Evolutionary conservation across 805 yeast genomes (phyloP).

Genomic region (Scheffersomyces ergatensis): DNA sequence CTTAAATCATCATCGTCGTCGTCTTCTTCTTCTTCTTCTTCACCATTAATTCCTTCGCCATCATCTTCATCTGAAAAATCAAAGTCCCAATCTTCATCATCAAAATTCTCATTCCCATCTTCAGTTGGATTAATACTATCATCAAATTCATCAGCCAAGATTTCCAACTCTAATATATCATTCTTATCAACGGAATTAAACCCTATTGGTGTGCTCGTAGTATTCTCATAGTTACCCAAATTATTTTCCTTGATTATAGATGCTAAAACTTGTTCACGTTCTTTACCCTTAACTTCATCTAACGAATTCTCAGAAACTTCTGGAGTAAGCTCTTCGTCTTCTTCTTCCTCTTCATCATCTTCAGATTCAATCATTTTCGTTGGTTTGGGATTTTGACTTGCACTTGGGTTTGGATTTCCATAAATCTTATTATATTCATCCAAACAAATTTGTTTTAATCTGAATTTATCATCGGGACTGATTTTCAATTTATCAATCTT

Average conservation of each 20-base stretch:
- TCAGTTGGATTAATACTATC: conserved; percentile 11
- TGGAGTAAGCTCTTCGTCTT: not conserved
- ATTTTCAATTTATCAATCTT: conserved; percentile 25
- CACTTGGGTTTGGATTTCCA: conserved; percentile 4
- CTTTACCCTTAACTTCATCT: not conserved
- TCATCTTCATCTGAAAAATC: conserved; percentile 26
- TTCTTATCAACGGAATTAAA: conserved; percentile 15
- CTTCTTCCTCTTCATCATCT: not conserved
- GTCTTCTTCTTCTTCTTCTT: conserved; percentile 27
- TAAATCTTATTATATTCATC: conserved; percentile 14
- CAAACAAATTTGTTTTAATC: conserved; percentile 20
- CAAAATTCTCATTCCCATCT: conserved; percentile 16
- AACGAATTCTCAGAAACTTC: not conserved
- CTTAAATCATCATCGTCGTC: conserved; percentile 26
- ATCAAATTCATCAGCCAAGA: conserved; percentile 49
- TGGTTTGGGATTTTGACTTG: not conserved
- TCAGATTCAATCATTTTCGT: not conserved
- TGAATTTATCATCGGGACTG: conserved; percentile 24
- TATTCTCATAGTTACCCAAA: not conserved
- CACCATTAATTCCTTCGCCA: conserved; percentile 29
- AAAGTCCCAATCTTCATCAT: conserved; percentile 36
- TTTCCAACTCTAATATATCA: conserved; percentile 51
- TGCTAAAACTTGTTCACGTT: conserved; percentile 8
- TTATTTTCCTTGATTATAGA: conserved; percentile 13
- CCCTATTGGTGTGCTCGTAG: not conserved